Conservation (phyloP, 2,329 filamentous ascomycete species). For the Colletotrichum abscissum region DNA sequence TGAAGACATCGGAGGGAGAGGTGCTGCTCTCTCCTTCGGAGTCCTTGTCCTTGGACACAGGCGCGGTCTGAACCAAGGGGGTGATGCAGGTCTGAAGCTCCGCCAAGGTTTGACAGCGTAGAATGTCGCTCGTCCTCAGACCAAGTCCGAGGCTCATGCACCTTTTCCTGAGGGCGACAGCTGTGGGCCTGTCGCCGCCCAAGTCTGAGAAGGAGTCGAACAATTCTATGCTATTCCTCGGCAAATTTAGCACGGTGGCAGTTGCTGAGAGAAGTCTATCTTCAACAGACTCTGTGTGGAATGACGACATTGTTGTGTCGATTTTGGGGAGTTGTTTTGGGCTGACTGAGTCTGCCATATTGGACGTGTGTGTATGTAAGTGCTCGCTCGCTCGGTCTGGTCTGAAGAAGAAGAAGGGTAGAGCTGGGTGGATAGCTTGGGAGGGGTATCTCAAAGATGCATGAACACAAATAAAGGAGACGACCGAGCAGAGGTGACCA, state of each 20-base stretch:
- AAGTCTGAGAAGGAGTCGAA: conserved; percentile 58
- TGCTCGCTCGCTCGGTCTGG: conserved; percentile 12
- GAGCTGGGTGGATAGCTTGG: conserved; percentile 11
- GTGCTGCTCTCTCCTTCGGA: conserved; percentile 31
- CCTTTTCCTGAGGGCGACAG: conserved; percentile 45
- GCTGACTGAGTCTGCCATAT: conserved; percentile 29
- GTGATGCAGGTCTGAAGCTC: conserved; percentile 56
- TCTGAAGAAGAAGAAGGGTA: conserved; percentile 18
- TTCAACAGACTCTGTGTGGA: conserved; percentile 37
- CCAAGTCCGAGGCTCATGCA: conserved; percentile 50
- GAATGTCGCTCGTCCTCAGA: conserved; percentile 52
- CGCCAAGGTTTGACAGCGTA: conserved; percentile 55
- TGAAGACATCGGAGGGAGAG: conserved; percentile 37
- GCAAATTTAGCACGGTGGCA: conserved; percentile 50
- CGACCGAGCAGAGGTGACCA: conserved; percentile 25
- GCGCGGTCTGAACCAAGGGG: conserved; percentile 37
- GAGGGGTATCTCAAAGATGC: conserved; percentile 35
- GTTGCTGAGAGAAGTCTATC: conserved; percentile 48
- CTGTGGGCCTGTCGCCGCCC: conserved; percentile 52
- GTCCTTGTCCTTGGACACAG: conserved; percentile 23
- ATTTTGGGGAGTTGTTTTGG: conserved; percentile 38
- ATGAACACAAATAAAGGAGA: conserved; percentile 15
- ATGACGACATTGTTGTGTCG: conserved; percentile 37
- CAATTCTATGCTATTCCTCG: conserved; percentile 44
- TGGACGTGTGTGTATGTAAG: not conserved